Percentiles rank a stretch among this genome's conserved stretches.
Conservation (phyloP, 306 rosid species). For the Quillaja saponaria region DNA sequence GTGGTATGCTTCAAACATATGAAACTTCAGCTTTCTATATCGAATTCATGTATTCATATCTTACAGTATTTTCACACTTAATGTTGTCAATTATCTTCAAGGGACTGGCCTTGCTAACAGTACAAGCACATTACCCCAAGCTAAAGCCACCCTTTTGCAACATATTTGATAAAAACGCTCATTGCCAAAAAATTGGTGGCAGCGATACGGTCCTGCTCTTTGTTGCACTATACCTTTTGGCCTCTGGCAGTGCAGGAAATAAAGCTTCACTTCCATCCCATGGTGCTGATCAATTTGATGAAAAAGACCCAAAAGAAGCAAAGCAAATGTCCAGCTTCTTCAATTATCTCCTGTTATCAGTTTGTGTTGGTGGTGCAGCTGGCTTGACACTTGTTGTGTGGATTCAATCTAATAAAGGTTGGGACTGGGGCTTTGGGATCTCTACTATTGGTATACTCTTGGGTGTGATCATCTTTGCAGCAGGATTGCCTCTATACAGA, state of each 20-base stretch:
- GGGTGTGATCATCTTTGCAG: slow-evolving; percentile 45
- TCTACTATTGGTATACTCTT: slow-evolving; percentile 56
- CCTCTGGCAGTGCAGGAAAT: slow-evolving; percentile 63
- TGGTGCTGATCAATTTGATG: slow-evolving; percentile 91
- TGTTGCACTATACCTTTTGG: slow-evolving; percentile 61
- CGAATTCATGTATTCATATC: too few species aligned
- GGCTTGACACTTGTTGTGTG: slow-evolving; percentile 79
- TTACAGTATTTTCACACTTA: too few species aligned
- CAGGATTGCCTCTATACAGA: slow-evolving; percentile 73
- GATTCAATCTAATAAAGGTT: slow-evolving; percentile 72
- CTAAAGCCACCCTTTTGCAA: slow-evolving; percentile 65
- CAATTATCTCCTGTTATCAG: slow-evolving; percentile 60
- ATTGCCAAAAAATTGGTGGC: slow-evolving; percentile 47
- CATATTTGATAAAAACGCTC: slow-evolving; percentile 27
- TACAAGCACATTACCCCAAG: slow-evolving; percentile 69
- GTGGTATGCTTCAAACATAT: slow-evolving; percentile 39
- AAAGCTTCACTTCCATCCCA: slow-evolving; percentile 84
- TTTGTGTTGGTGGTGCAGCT: slow-evolving; percentile 63
- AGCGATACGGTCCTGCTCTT: slow-evolving; percentile 59
- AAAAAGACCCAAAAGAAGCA: slow-evolving; percentile 68
- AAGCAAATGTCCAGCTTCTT: slow-evolving; percentile 75
- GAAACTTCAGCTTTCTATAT: too few species aligned
- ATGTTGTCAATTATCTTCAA: slow-evolving; percentile 23
- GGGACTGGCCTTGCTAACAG: slow-evolving; percentile 66
- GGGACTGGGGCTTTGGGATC: slow-evolving; percentile 88